Evolutionary conservation across 176 grass and related monocot genomes (phyloP), one percentile per base, ranked within the genome.

Genomic region (Aegilops sharonensis): DNA sequence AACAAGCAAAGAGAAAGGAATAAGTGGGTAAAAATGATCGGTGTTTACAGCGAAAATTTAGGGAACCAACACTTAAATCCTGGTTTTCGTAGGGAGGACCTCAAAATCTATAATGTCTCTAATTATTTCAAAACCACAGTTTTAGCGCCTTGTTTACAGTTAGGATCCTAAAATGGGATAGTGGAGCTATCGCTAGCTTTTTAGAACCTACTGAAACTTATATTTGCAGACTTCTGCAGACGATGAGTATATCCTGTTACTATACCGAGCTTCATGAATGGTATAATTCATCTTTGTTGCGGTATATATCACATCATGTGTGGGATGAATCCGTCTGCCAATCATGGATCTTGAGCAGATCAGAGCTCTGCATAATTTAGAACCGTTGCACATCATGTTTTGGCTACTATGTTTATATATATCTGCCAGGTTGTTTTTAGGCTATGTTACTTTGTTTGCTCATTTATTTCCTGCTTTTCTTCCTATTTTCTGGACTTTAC

Each of bases 401-500:
- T 39, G 14, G 36, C 36, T 79, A 63, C 27, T 56, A 32, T 34
- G 2, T 77, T 77, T 63, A 81, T 81, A 68, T 65, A 32, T 68
- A 11, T 67, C 15, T 81, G 4, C 5, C n/a, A 3, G 5, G 29
- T 72, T 13, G 9, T 23, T 45, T 84, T 63, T 72, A 63, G 39
- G 39, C 18, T 84, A 54, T 78, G 64, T 11, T 79, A 79, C 8
- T 65, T 10, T 23, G 4, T 54, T 32, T 77, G 74, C 74, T 77
- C 74, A 31, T 3, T 15, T 64, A 76, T 15, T 8, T 79, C 66
- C 40, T 78, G 8, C 35, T 71, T 70, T 60, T 82, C 15, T 39
- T 82, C 43, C 15, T 52, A 14, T 82, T 52, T 86, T 86, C 50
- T 80, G 37, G 48, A n/a, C 35, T 48, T 81, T 27, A 5, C 20